Evolutionary conservation across 2,329 filamentous ascomycete species (phyloP).

Genomic region (Bimuria novae-zelandiae): DNA sequence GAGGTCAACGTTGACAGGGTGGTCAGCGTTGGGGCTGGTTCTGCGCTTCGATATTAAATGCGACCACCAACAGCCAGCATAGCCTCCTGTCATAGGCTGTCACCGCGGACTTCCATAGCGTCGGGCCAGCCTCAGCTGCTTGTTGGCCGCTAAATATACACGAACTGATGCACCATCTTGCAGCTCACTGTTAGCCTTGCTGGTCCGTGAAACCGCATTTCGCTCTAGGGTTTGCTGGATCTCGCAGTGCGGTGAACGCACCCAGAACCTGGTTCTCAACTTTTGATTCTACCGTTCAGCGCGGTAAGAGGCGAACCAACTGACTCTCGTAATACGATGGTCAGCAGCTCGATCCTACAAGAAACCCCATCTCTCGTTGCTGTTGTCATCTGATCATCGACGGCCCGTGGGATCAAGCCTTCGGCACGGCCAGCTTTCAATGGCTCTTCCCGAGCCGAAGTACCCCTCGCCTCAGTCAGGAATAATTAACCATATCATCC

Average conservation of each 20-base stretch:
- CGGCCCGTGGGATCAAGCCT: constrained; percentile 3
- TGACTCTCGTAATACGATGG: background rate
- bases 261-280: constrained; percentile 15
- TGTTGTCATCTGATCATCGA: constrained; percentile 2
- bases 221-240: background rate
- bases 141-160: constrained; percentile 15
- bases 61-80: constrained; percentile 12
- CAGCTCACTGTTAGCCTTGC: constrained; percentile 4
- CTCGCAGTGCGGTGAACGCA: constrained; percentile 6
- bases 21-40: constrained; percentile 30
- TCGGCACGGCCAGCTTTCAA: constrained; percentile 1
- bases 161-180: constrained; percentile 7
- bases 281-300: constrained; percentile 5
- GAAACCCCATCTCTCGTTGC: background rate
- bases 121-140: constrained; percentile 13
- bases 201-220: constrained; percentile 1
- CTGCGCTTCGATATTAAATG: constrained; percentile 21
- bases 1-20: constrained; percentile 17
- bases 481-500: constrained; percentile 7
- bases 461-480: background rate
- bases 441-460: background rate
- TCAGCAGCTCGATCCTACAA: constrained; percentile 2
- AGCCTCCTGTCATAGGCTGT: constrained; percentile 10
- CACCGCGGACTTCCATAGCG: constrained; percentile 7
- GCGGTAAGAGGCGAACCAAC: background rate